Percentiles rank a stretch among this genome's conserved stretches.
These are phyloP conservation scores for Dothideomycetidae sp. DNA, from an alignment of 2,329 filamentous ascomycete species.

Conservation along the genomic window DNA sequence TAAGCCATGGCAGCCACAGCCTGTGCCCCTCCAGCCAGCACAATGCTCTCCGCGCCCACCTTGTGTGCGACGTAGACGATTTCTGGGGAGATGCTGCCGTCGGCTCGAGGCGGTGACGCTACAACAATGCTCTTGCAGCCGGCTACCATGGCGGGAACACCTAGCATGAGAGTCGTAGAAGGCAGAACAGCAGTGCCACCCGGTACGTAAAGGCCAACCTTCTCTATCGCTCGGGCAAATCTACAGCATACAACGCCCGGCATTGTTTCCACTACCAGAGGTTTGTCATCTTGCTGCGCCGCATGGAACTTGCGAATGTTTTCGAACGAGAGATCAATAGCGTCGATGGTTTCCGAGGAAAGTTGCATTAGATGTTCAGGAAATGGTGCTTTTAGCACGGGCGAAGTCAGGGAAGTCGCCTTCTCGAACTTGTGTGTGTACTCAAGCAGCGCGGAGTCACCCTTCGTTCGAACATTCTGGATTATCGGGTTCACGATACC, in stretches of 20 bases:
- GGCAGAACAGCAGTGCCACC: constrained; percentile 95
- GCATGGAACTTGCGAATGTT: constrained; percentile 92
- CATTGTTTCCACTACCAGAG: constrained; percentile 88
- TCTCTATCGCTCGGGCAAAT: constrained; percentile 81
- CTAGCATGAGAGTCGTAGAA: constrained; percentile 93
- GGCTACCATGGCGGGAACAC: constrained; percentile 93
- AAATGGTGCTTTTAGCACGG: constrained; percentile 83
- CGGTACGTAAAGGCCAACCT: constrained; percentile 91
- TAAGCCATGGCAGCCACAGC: constrained; percentile 95
- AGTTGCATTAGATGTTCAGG: constrained; percentile 74
- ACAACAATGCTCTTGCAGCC: constrained; percentile 91
- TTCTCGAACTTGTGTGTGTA: constrained; percentile 99
- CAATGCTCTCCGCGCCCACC: constrained; percentile 87
- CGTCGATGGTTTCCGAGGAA: constrained; percentile 65
- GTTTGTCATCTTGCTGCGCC: constrained; percentile 72
- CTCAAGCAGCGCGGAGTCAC: constrained; percentile 75
- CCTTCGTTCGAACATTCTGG: constrained; percentile 65
- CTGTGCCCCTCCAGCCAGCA: constrained; percentile 88
- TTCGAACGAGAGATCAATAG: constrained; percentile 87
- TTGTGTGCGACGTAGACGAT: constrained; percentile 97
- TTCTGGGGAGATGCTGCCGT: constrained; percentile 85
- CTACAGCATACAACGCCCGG: constrained; percentile 89
- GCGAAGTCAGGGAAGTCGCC: constrained; percentile 76
- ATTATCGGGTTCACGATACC: constrained; percentile 86
- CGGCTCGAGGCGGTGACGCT: constrained; percentile 75